Base-by-base conservation (phyloP, 441 rosid species). In the Macaranga tanarius region DNA sequence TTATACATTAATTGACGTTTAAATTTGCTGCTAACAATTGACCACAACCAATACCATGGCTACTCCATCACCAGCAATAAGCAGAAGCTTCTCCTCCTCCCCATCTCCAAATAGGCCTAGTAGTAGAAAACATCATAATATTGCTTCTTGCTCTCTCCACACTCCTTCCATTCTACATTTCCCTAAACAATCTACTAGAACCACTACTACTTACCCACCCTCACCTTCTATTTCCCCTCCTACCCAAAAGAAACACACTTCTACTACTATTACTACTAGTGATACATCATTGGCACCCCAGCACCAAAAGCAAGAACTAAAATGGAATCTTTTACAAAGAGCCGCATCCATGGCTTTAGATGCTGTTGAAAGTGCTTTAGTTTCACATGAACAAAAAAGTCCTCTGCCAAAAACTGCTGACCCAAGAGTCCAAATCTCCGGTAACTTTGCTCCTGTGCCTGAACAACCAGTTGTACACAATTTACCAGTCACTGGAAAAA, bases 371-470 rank as follows among this genome's bases (percentile, higher is more conserved):
- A 65, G 69, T 74, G 88, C 83, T 51, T 79, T 92, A 22, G 20
- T 85, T 20, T 70, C 91, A 0, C 85, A 79, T 57, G 95, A 92
- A 64, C 71, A 73, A 38, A 70, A 75, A 3, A 75, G 70, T 76
- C 82, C 86, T 4, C 84, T 92, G 4, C 92, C 95, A 7, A 86
- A 83, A 82, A 86, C 93, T 0, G 84, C 87, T 5, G 92, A 90
- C 67, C 95, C 95, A 16, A 13, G 31, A 0, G 78, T 88, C 3
- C 97, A 92, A 76, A 84, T 92, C 62, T 20, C 88, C 31, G 97
- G 97, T 0, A 91, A 91, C 73, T 91, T 86, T 61, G 88, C 87
- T 40, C 97, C 97, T 9, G 93, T 91, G 0, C 87, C 91, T 40
- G 97, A 92, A 57, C 85, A 78, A 13, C 79, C 93, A 7, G 87